Evolutionary conservation across 2,329 filamentous ascomycete genomes (phyloP), one percentile per base, ranked within the genome.

Genomic region (Dryadomyces sulphureus): DNA sequence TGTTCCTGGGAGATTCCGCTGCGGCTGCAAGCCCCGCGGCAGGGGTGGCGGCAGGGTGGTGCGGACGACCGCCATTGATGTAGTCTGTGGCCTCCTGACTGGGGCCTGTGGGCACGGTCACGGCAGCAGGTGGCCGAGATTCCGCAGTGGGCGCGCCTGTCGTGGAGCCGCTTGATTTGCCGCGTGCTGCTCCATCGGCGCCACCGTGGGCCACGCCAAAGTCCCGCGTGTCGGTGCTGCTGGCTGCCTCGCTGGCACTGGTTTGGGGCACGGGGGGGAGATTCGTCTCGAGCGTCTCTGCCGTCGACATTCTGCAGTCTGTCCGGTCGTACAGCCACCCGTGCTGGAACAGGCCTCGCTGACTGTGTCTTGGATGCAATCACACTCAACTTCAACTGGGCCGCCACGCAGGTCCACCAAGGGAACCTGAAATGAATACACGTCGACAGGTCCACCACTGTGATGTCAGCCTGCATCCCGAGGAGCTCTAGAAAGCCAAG

Each of bases 11-110:
- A 32, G 9, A 12, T 12, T 14, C 16, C 16, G 27, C 27, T 12
- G 6, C 27, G 16, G 25, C 45, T 5, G 25, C 42, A 7, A 20
- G 17, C 3, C n/a, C 38, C 17, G 12, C 36, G 16, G 7, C 35
- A 6, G 36, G 22, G 2, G 32, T 22, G 5, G 22, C 19, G 20
- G 12, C 14, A 7, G 3, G 49, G 5, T 60, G 56, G 43, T 65
- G 61, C 1, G 61, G 58, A 12, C 49, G 48, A 6, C 59, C 61
- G 32, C 57, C 60, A 44, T 65, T 65, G 30, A 66, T 38, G 50
- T 66, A 64, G 50, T 68, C 65, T 12, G 56, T 50, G 9, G 64
- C 55, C 38, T 58, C 53, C n/a, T 25, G 19, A 12, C 11, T 3
- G 19, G 19, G 17, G 9, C 7, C 19, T 2, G 36, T 20, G 9